Evolutionary conservation across 805 yeast genomes (phyloP), one percentile per base, ranked within the genome.

Genomic region (Cyberlindnera xylosilytica): DNA sequence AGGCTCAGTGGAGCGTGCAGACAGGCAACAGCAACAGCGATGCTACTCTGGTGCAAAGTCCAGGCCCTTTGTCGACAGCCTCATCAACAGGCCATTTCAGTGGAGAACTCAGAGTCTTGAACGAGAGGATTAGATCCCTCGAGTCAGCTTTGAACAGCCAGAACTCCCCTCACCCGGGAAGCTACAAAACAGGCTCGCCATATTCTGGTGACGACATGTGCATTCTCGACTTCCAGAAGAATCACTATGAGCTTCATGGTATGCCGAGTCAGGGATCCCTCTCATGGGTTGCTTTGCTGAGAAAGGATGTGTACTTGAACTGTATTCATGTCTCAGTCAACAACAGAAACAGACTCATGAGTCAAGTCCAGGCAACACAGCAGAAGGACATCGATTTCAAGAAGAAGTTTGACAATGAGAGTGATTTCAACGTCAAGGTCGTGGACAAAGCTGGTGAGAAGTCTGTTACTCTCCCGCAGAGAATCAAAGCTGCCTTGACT

Each of bases 291-390:
- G 46, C 57, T 1, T 23, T 58, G 17, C 18, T 58, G 13, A 38
- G 53, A 13, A 58, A 55, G 27, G 62, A 58, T 36, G 41, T 46
- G 9, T 58, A 53, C 33, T 30, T 58, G 29, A 52, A 50, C 29
- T 36, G 53, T 8, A 34, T 56, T 7, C 39, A 47, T 10, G 24
- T 46, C 0, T 42, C 50, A 2, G 29, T 43, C 12, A 45, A 30
- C 38, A 42, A 33, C 39, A 37, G 45, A 17, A 35, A 34, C 32
- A 34, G 29, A 15, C 24, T 44, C 26, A 19, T 42, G 20, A 16
- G 28, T 11, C 28, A 24, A 20, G 20, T 20, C 8, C 12, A 19
- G 6, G 28, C 16, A 19, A 32, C 20, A 20, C 16, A 26, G n/a
- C 22, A 37, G 20, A 24, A 18, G 13, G 46, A 39, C 15, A 23